Base-by-base conservation (phyloP, 768 basidiomycete genomes). In the Auricularia sp. region DNA sequence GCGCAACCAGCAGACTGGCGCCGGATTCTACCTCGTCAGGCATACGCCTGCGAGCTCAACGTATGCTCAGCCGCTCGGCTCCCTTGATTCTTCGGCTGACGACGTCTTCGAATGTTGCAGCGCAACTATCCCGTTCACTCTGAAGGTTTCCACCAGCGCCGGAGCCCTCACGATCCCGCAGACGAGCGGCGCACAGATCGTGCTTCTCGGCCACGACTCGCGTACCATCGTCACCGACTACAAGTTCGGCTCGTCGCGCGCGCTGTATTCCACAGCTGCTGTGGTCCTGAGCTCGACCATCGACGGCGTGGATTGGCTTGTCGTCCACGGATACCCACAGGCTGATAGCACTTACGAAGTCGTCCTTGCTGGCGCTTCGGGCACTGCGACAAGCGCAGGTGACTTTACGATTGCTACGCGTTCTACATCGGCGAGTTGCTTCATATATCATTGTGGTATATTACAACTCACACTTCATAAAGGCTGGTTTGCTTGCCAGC, bases 161-260 rank as follows among this genome's bases (percentile, higher is more conserved):
- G 85, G 85, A 0, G 66, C 72, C 0, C 67, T 91, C 42, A 78
- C 81, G 36, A 74, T 92, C 10, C 91, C 91, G 1, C 75, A 78
- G 36, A 76, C 83, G 10, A 80, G 77, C 0, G 74, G 79, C 3
- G 70, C 78, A 21, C 56, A 59, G 34, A 83, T 92, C 67, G 81
- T 82, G 1, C 81, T 93, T 6, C 70, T 74, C 35, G 90, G 90
- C 8, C 80, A 90, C 23, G 83, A 91, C 72, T 88, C 86, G 54
- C 91, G 89, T 70, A 77, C 90, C 34, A 75, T 92, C 36, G 77
- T 88, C 14, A 84, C 87, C 0, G 84, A 90, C 72, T 90, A 90
- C 70, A 75, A 80, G 10, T 91, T 89, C 70, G 91, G 91, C 29
- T 59, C 67, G 10, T 14, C 34, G 10, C 56, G 56, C 1, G 34